Evolutionary conservation across 495 filamentous ascomycete species (phyloP).

Genomic region (Hapsidospora chrysogenum): DNA sequence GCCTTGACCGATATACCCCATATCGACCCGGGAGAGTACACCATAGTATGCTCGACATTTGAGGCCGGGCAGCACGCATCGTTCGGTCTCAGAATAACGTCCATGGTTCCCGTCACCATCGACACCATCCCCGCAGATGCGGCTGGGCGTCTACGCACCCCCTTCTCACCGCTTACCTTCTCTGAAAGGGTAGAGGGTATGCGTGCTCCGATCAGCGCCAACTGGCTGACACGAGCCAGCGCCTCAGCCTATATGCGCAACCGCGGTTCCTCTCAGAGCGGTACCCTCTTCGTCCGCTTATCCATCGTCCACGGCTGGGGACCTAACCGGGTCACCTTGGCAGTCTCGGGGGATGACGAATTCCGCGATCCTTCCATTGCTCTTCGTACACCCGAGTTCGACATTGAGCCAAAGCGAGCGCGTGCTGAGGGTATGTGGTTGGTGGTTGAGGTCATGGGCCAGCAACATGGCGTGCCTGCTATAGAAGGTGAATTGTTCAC

Average conservation of each 20-base stretch:
- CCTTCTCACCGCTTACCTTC: conserved; percentile 32
- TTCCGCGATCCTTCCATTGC: conserved; percentile 43
- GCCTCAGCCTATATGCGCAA: conserved; percentile 17
- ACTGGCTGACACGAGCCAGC: conserved; percentile 40
- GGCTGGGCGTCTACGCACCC: conserved; percentile 46
- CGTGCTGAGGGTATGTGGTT: background rate
- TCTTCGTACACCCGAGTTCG: conserved; percentile 44
- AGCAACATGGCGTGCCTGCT: background rate
- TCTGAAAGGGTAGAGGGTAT: conserved; percentile 32
- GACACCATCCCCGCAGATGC: conserved; percentile 42
- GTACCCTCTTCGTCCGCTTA: conserved; percentile 35
- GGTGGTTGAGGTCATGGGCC: background rate
- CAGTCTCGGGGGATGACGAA: conserved; percentile 31
- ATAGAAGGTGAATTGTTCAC: background rate
- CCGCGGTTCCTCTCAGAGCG: background rate
- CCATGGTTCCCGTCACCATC: conserved; percentile 34
- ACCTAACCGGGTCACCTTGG: conserved; percentile 35
- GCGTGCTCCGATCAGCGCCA: conserved; percentile 30
- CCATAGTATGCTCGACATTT: conserved; percentile 76
- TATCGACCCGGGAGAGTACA: conserved; percentile 58
- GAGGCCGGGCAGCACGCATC: conserved; percentile 54
- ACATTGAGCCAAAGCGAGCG: conserved; percentile 28
- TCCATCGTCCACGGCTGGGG: conserved; percentile 45
- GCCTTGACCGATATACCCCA: conserved; percentile 43
- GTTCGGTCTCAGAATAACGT: conserved; percentile 60